Evolutionary conservation across 2,329 filamentous ascomycete genomes (phyloP), one percentile per base, ranked within the genome.

Genomic region (Alternaria postmessia): DNA sequence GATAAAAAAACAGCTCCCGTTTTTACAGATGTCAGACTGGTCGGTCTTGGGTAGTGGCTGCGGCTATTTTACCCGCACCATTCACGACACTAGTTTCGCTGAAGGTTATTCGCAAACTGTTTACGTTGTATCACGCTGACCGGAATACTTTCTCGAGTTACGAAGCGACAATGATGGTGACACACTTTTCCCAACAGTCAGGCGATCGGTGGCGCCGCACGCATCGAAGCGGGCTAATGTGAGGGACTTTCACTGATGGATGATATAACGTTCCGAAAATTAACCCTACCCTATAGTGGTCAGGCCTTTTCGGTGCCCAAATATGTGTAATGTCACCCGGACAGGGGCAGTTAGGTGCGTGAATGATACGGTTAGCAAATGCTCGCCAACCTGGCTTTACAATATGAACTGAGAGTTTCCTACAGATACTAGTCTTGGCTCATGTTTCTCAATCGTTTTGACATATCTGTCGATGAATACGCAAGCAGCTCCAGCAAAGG

Each of bases 61-160:
- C 39, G 52, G 52, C 38, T 44, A 12, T 41, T 34, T 32, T 32
- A 22, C 42, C 58, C 47, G 44, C 46, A 51, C 28, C 36, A 38
- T 26, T 34, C 28, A 22, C 20, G 11, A n/a, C 46, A 11, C 39
- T 43, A 7, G 22, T 22, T 28, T 51, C 3, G 14, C n/a, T 7
- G n/a, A 51, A 46, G 18, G 51, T 48, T 28, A 57, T 61, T 65
- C 49, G 61, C 64, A 61, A 64, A n/a, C 5, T 54, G 55, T 54
- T 43, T 51, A 61, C 62, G 59, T 24, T 39, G 64, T 62, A 56
- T 36, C 11, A 64, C 49, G 34, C 55, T 56, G 56, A 54, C 58
- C 59, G 4, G 43, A 39, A 49, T 47, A 12, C 34, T 48, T 39
- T 44, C 30, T 43, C 9, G 26, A 12, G 20, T 11, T 39, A 9